These are phyloP conservation scores for Lojkania enalia DNA, from an alignment of 2,329 filamentous ascomycete genomes.

Conservation along the genomic window DNA sequence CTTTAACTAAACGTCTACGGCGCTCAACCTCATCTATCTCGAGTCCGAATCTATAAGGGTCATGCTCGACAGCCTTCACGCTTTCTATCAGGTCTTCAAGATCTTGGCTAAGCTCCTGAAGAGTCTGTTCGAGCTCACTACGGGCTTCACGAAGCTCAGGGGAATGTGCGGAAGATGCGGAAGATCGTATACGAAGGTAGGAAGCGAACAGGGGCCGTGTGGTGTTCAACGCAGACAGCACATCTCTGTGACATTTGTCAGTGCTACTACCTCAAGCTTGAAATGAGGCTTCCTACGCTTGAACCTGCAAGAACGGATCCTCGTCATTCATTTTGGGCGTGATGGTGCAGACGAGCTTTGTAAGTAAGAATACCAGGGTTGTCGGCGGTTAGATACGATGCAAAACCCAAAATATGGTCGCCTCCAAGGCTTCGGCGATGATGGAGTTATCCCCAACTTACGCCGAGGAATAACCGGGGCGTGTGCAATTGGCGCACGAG, in stretches of 20 bases:
- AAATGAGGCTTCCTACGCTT: slow-evolving; percentile 42
- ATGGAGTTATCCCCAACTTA: no score
- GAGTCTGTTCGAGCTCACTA: slow-evolving; percentile 76
- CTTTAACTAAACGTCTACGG: slow-evolving; percentile 79
- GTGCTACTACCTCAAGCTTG: slow-evolving; percentile 13
- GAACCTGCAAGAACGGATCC: slow-evolving; percentile 57
- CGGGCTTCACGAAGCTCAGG: slow-evolving; percentile 64
- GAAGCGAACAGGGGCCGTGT: slow-evolving; percentile 89
- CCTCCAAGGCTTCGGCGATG: neutral
- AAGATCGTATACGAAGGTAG: slow-evolving; percentile 92
- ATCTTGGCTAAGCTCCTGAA: slow-evolving; percentile 76
- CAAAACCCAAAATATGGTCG: slow-evolving; percentile 4
- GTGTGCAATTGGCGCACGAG: slow-evolving; percentile 12
- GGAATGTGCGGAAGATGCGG: slow-evolving; percentile 70
- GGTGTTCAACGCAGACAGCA: slow-evolving; percentile 77
- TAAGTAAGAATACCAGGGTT: slow-evolving; percentile 7
- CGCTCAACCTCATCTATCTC: slow-evolving; percentile 80
- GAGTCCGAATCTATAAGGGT: slow-evolving; percentile 85
- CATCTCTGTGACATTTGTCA: slow-evolving; percentile 67
- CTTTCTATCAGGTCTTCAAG: slow-evolving; percentile 85
- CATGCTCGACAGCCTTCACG: slow-evolving; percentile 82
- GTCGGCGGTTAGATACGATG: slow-evolving; percentile 10
- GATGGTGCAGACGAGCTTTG: slow-evolving; percentile 28
- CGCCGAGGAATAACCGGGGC: no score
- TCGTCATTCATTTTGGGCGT: slow-evolving; percentile 45